Base-by-base conservation (phyloP, 2,329 filamentous ascomycete genomes). In the Pezizomycotina sp. region DNA sequence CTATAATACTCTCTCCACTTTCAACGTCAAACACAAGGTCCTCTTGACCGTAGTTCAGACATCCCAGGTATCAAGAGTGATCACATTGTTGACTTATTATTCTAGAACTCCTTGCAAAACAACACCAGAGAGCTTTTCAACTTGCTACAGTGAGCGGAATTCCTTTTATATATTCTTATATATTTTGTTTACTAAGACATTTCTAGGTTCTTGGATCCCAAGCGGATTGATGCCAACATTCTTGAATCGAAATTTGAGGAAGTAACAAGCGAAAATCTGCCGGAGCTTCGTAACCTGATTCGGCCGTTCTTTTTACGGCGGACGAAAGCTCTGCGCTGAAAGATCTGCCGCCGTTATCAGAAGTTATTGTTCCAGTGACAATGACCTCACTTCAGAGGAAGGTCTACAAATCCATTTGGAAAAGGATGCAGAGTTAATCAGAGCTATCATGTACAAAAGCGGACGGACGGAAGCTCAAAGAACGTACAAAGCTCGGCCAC, bases 61-160 rank as follows among this genome's bases (percentile, higher is more conserved):
- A n/a, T n/a, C n/a, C n/a, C n/a, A n/a, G n/a, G n/a, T n/a, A n/a
- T n/a, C n/a, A n/a, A 33, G 43, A 34, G 14, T 31, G 32, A 9
- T 31, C 7, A 10, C 5, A 6, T 10, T 23, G 7, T 20, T 23
- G 9, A 14, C 8, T 31, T 19, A n/a, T 5, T 16, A 10, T 31
- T 31, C 9, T 32, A 53, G 74, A 2, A 98, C 89, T 0, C 89
- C 89, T 0, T 98, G 8, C 89, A 98, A 51, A 98, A 98, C 58
- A 95, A 93, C 55, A 80, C 82, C 48, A 69, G 83, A 29, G 89
- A 98, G 56, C 63, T 98, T 0, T 95, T 95, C 62, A 98, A 93
- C 52, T 64, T 98, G n/a, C 61, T 98, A 3, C 86, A 95, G 47
- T n/a, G n/a, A n/a, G n/a, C n/a, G n/a, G n/a, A n/a, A n/a, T n/a